Base-by-base conservation (phyloP, 495 filamentous ascomycete species). In the Recurvomyces mirabilis region DNA sequence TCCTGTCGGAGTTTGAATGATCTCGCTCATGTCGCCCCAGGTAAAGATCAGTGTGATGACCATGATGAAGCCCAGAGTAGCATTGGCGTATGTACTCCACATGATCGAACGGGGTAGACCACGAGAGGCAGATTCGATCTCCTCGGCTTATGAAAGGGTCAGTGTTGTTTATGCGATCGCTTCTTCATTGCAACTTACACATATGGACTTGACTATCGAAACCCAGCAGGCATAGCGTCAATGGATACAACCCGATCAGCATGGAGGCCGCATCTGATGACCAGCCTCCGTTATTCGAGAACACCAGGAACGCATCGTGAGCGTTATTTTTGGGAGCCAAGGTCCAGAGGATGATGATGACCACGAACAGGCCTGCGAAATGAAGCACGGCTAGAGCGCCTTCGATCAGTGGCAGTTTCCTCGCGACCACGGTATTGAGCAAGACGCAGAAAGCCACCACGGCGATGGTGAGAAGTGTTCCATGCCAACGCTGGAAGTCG, bases 381-480 rank as follows among this genome's bases (percentile, higher is more conserved):
- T 55, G 49, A 2, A 55, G 20, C 6, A 52, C 28, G 4, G 45
- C 11, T 3, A 52, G 15, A 7, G 15, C 17, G 4, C 44, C 44
- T 41, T 55, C 49, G n/a, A 55, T 28, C 2, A 44, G n/a, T 12
- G 53, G 48, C 3, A 55, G 38, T 13, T 23, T 7, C n/a, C 20
- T 36, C 15, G 43, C 49, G 1, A 43, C 12, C 4, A 66, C 31
- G 0, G 58, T 57, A 50, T 75, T 75, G 55, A 71, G 55, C 2
- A 55, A 59, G 0, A 73, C 41, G 5, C 62, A 57, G 22, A 72
- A 61, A 0, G 51, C 11, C 0, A 66, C 46, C 0, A 59, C 47
- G 0, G 65, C 72, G 63, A 66, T 71, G 32, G 65, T 57, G 5
- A 72, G 33, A 10, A 75, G 44, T 5, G 64, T 71, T 0, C 41